Base-by-base conservation (phyloP, 495 filamentous ascomycete genomes). In the Letharia columbiana region DNA sequence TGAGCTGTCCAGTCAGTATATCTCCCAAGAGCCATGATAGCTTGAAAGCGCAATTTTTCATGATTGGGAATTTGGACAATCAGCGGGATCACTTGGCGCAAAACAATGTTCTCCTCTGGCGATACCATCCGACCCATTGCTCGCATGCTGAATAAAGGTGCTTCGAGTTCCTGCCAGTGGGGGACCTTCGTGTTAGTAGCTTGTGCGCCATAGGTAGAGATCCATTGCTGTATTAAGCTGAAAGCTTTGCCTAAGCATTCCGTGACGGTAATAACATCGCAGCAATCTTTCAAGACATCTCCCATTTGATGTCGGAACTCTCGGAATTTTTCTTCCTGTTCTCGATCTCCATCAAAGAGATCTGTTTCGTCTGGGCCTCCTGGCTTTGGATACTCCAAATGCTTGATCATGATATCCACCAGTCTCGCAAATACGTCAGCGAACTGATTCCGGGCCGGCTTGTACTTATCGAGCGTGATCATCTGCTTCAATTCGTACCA, bases 401-500 rank as follows among this genome's bases (percentile, higher is more conserved):
- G 94, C 69, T 86, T 87, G 65, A 98, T 85, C 83, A 99, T 91
- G 71, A 98, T 86, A 74, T 97, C 92, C 58, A 98, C 92, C 41
- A 99, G 79, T 73, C 89, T 85, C 9, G 89, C 87, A 75, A 89
- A 98, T 58, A 96, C 80, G 66, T 92, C 89, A 42, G 87, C 80
- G 68, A 87, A 88, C 64, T 87, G 80, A 62, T 88, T 71, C 40
- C 92, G 84, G 20, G 92, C 89, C 64, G 91, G 82, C n/a, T 86
- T 87, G 72, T 96, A 98, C 66, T 86, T 87, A 10, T 96, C 92
- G 44, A 98, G 76, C 10, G 91, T 90, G 42, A 98, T 80, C 72
- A 96, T 96, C 77, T 96, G 91, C 79, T 99, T 99, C 63, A 99
- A 79, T 74, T 99, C 94, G 75, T 95, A 98, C 94, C 94, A 99